Base-by-base conservation (phyloP, 2,329 filamentous ascomycete genomes). In the Sclerotinia spermophila region DNA sequence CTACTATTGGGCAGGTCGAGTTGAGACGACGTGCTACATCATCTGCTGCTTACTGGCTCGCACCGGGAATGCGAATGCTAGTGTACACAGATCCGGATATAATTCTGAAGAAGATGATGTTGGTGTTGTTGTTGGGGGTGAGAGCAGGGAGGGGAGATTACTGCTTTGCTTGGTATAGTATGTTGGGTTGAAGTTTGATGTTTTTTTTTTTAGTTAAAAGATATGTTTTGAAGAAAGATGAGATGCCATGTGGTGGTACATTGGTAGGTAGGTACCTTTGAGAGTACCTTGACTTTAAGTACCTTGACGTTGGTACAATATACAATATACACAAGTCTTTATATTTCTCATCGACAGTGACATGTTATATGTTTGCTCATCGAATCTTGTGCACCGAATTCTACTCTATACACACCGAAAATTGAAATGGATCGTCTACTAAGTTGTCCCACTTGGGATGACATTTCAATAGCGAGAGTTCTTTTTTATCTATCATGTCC, bases 11-110 rank as follows among this genome's bases (percentile, higher is more conserved):
- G 38, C 21, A n/a, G 5, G 3, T 5, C n/a, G n/a, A n/a, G n/a
- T 30, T 24, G 30, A 40, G 62, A 40, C 33, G 61, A 65, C 24
- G 62, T 40, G 62, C 24, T 53, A 40, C 33, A 53, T 40, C 62
- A 5, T 40, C 27, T 27, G 62, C 27, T 27, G 62, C 62, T 53
- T 65, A 53, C 62, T 53, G 62, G 62, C 17, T 65, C 62, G 33
- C 61, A 65, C 24, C 15, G 48, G 44, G 21, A 24, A 48, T 64
- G 30, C 44, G 38, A 27, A 45, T 64, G 44, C 58, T 61, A 38
- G 58, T 64, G 42, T 51, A 51, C 15, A 45, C 61, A 51, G 62
- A 53, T 65, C 17, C 24, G 62, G 45, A 30, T n/a, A 53, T 40
- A 53, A 65, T 38, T 11, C 21, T 48, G 21, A 19, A 15, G 45